Percentiles rank a stretch among this genome's conserved stretches.
Evolutionary conservation across 139 green algal genomes (phyloP).

Genomic region (Chlamydomonas asymmetrica): DNA sequence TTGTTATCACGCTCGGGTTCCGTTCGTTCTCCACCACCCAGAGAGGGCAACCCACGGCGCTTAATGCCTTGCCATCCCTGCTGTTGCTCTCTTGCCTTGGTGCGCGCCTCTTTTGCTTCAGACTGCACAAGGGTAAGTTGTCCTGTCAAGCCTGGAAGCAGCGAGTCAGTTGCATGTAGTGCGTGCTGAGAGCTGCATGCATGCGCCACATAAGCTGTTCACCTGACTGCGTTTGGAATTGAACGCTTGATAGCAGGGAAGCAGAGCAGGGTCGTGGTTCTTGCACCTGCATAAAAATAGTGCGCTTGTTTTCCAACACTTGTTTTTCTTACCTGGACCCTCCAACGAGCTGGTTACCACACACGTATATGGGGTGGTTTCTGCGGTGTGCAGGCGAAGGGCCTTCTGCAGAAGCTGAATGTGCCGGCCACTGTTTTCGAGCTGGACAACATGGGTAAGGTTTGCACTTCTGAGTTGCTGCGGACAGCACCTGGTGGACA

Average conservation of each 20-base stretch:
- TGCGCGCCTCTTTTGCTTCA: too few species aligned
- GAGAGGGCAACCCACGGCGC: not conserved
- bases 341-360: not conserved
- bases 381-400: slow-evolving; percentile 8
- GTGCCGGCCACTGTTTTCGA: slow-evolving; percentile 17
- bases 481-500: not conserved
- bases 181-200: too few species aligned
- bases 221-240: not conserved
- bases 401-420: slow-evolving; percentile 17
- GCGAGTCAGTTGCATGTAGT: too few species aligned
- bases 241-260: not conserved
- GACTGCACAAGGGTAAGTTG: too few species aligned
- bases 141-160: too few species aligned
- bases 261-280: not conserved
- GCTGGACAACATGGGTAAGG: slow-evolving; percentile 32
- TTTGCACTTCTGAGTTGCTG: not conserved
- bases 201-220: not conserved
- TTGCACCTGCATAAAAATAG: not conserved
- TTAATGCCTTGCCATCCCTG: not conserved
- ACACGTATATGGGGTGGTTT: not conserved
- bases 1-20: not conserved
- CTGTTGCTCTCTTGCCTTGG: not conserved
- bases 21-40: not conserved
- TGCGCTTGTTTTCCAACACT: slow-evolving; percentile 4
- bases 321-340: not conserved